Evolutionary conservation across 805 yeast species (phyloP).

Genomic region (Suhomyces xylopsoci): DNA sequence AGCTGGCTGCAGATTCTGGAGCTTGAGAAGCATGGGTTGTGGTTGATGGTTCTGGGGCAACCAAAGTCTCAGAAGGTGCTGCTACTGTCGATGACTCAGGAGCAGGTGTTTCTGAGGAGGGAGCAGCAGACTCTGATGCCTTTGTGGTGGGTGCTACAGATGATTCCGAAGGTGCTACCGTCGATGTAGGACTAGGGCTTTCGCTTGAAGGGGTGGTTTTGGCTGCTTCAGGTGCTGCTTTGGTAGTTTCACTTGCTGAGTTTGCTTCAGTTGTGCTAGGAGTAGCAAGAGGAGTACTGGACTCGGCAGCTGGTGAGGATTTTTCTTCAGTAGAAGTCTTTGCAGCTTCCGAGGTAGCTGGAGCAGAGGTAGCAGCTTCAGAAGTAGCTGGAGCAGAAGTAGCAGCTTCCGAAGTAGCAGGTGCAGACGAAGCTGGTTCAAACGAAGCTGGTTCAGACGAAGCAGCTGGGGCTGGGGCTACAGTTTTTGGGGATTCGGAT

Average conservation of each 20-base stretch:
- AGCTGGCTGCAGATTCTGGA: not conserved
- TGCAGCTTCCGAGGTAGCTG: not conserved
- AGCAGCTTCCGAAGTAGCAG: not conserved
- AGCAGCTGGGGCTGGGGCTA: not conserved
- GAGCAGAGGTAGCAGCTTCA: not conserved
- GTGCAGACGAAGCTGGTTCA: not conserved
- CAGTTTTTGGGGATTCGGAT: not conserved
- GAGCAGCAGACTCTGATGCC: slow-evolving; percentile 1
- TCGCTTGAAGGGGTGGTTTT: not conserved
- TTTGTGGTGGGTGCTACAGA: not conserved
- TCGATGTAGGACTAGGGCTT: not conserved
- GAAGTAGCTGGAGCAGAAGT: not conserved
- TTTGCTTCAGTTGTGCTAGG: not conserved
- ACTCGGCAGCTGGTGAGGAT: not conserved
- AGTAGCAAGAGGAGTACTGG: not conserved
- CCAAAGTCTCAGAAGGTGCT: not conserved
- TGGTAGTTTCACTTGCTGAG: not conserved
- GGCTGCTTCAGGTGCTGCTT: not conserved
- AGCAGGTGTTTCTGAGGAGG: not conserved
- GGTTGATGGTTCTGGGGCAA: not conserved
- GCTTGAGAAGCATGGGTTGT: not conserved
- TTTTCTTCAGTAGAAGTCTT: not conserved
- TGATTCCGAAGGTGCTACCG: slow-evolving; percentile 2
- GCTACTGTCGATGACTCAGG: not conserved
- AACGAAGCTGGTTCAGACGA: not conserved